Base-by-base conservation (phyloP, 768 basidiomycete genomes). In the Tricholoma flavovirens region DNA sequence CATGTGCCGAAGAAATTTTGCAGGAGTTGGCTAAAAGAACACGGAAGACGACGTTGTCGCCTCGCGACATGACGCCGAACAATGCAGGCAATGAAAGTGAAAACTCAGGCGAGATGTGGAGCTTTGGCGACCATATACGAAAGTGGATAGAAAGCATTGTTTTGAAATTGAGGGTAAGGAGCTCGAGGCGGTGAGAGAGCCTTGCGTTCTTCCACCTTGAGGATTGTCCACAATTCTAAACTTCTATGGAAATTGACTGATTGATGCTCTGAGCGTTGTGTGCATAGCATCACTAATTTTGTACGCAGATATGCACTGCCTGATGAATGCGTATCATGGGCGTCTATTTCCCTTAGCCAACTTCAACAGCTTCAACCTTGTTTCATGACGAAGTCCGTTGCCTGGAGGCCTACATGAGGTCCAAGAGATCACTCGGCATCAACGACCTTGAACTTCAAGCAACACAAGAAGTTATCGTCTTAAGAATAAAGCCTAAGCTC, bases 1-100 rank as follows among this genome's bases (percentile, higher is more conserved):
- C 76, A 5, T 75, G 76, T 38, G 82, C 68, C 5, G 77, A 79
- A 56, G 82, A 80, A 9, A 82, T 90, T 54, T 57, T 80, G 55
- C 58, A 62, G 51, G 78, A 71, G 17, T 64, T 82, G 51, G 63
- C 58, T 21, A 67, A 63, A 59, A 66, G 64, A 59, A 66, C 51
- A 35, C 63, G 51, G 59, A 61, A 43, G 26, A 56, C 26, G 51
- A 49, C 48, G 26, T 48, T 32, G 14, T 24, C 21, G 15, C 48
- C 38, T 19, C 22, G n/a, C n/a, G 52, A 43, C 15, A 30, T 42
- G 15, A 21, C 17, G 24, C 24, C 24, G 9, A 45, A 26, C 19
- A 43, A 40, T 32, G 15, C 56, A 22, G 53, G 32, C 17, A 21
- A 5, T 26, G 24, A 26, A 9, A 52, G 51, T 48, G 26, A 26